Conservation (phyloP, 1,284 basidiomycete species). For the Laetiporus sulphureus region DNA sequence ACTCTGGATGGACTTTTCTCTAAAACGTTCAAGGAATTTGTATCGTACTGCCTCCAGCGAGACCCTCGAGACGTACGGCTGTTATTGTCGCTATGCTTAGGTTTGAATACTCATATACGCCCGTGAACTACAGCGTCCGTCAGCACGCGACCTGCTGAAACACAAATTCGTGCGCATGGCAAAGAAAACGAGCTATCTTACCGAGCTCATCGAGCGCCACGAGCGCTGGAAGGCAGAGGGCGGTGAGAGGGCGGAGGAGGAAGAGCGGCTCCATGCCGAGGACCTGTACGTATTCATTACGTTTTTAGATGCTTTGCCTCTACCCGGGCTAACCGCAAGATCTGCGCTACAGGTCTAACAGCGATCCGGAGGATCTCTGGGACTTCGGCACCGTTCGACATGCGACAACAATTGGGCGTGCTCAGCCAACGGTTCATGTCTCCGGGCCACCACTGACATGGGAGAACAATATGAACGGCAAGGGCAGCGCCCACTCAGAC, state of each 20-base stretch:
- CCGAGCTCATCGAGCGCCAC: constrained; percentile 91
- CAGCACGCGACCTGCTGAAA: constrained; percentile 91
- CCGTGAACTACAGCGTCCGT: constrained; percentile 79
- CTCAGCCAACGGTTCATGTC: constrained; percentile 42
- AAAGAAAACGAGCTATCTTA: constrained; percentile 90
- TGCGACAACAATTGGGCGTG: constrained; percentile 58
- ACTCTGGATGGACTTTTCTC: constrained; percentile 85
- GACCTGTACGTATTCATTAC: constrained; percentile 45
- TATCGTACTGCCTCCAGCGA: constrained; percentile 86
- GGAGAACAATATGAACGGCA: constrained; percentile 74
- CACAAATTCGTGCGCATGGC: constrained; percentile 95
- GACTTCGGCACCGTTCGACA: constrained; percentile 90
- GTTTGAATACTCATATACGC: constrained; percentile 7
- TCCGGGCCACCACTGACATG: constrained; percentile 67
- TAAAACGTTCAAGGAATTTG: constrained; percentile 91
- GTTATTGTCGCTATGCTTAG: neutral
- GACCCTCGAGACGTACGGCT: constrained; percentile 80
- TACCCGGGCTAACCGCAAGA: no score
- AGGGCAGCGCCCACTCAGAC: constrained; percentile 38
- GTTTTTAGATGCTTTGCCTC: no score
- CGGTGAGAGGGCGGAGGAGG: constrained; percentile 71
- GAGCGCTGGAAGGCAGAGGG: constrained; percentile 93
- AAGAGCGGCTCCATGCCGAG: constrained; percentile 51
- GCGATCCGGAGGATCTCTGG: constrained; percentile 84
- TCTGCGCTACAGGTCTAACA: constrained; percentile 36